Evolutionary conservation across 2,329 filamentous ascomycete species (phyloP), one percentile per base, ranked within the genome.

Genomic region (Penicillium sp.): DNA sequence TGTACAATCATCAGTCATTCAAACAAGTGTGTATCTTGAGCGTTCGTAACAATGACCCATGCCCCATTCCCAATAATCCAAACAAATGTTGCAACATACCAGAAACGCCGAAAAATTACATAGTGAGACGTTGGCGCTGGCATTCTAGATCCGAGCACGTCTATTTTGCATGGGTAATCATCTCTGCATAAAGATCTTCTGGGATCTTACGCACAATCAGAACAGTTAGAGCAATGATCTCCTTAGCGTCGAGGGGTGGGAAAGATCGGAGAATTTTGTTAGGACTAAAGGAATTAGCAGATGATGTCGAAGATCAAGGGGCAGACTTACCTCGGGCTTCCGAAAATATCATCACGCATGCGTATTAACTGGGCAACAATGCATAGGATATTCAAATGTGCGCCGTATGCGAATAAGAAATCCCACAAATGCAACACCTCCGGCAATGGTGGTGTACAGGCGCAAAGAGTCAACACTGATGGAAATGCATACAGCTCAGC

Each of bases 401-500:
- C 87, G 0, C 94, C 94, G 64, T 97, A 99, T 0, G 94, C 93
- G 68, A 99, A 96, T 21, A 99, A 76, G 65, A 99, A 99, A 72
- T 99, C 94, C 94, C 94, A 99, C 2, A 99, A 82, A 59, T 90
- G 85, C 52, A 99, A 76, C 0, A 99, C 94, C 75, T 99, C 93
- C 0, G 93, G 93, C 51, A 99, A 75, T 2, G 94, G 94, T 14
- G 94, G 94, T 14, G 94, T 99, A 73, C 94, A 97, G 24, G 94
- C 94, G 69, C 92, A 97, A 47, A 99, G 83, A 0, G 94, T 99
- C 60, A 97, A 79, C 0, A 99, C 94, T 1, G 91, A 95, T 1
- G 94, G 91, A 67, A 99, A 99, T 2, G 93, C 94, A 71, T 97
- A 99, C 52, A 99, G 89, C 77, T 96, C 91, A 2, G 94, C 94